Evolutionary conservation across 176 grass and related monocot species (phyloP), one percentile per base, ranked within the genome.

Genomic region (Avena atlantica): DNA sequence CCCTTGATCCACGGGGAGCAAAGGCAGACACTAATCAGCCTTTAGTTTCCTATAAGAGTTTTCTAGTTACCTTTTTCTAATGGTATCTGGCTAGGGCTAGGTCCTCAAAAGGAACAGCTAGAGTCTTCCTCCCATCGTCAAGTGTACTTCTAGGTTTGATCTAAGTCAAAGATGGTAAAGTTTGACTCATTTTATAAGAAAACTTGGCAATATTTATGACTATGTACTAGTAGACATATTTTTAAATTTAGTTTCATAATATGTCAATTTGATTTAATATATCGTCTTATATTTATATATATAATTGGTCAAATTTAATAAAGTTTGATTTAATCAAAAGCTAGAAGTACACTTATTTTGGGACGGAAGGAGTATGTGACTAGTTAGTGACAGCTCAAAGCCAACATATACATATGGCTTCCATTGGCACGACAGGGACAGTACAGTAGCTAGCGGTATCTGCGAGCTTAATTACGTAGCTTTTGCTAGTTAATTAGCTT

Each of bases 1-100:
- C 66, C 40, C 81, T 71, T 72, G 50, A 27, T 59, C 51, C 36
- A 58, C 51, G 67, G 67, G 80, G 36, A 67, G 25, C 64, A 82
- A 82, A 53, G 80, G 19, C 10, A 14, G 62, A 9, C 51, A 19
- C 51, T 45, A 11, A 7, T 23, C 44, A 73, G 44, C 9, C 55
- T 44, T 87, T 81, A 2, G 2, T 12, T 51, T 67, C n/a, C 3
- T 20, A 9, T 20, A 9, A 63, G 60, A n/a, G 31, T 42, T 76
- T 3, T 52, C 69, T 82, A 15, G 27, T 64, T 49, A 74, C 6
- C 70, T 15, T 50, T 44, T 86, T 86, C 34, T 65, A 42, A 47
- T 51, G 51, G 59, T 66, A 65, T 58, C 44, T 73, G 61, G 37
- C 74, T 69, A 68, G 37, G 71, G 25, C 55, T n/a, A 68, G 45